Evolutionary conservation across 140 eudicot genomes (phyloP).

Genomic region (Flaveria floridana): DNA sequence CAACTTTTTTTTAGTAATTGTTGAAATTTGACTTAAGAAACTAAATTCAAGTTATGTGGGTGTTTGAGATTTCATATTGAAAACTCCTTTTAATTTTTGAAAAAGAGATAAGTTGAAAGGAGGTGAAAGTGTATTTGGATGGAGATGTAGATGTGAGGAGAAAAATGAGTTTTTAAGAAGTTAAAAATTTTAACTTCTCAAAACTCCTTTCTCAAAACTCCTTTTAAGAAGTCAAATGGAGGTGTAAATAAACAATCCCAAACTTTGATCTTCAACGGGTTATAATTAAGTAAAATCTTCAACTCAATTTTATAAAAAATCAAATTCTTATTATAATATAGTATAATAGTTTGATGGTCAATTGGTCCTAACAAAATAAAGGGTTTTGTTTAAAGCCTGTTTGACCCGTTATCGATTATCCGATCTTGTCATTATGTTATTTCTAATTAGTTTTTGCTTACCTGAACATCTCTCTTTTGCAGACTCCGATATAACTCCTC

Average conservation of each 20-base stretch:
- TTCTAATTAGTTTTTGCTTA: constrained; percentile 10
- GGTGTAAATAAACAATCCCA: too few relatives aligned
- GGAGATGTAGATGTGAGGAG: too few relatives aligned
- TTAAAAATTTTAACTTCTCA: too few relatives aligned
- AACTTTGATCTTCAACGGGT: neutral
- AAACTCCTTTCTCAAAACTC: too few relatives aligned
- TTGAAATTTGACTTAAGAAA: neutral
- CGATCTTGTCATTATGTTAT: neutral
- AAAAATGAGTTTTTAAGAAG: too few relatives aligned
- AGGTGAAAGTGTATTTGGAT: too few relatives aligned
- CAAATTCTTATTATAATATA: too few relatives aligned
- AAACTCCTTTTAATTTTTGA: too few relatives aligned
- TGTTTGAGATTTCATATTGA: too few relatives aligned
- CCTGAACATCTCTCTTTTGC: constrained; percentile 63
- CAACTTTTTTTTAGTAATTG: neutral
- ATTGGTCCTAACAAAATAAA: neutral
- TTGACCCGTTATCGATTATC: neutral
- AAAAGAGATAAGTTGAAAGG: too few relatives aligned
- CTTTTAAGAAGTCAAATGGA: too few relatives aligned
- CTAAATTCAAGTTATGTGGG: neutral
- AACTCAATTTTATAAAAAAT: neutral
- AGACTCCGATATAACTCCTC: constrained; percentile 66
- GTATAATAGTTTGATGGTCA: too few relatives aligned
- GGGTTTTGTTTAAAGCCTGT: neutral
- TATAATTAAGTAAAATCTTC: neutral